A percentile compares a stretch with the other conserved stretches of the same genome.
Conservation (phyloP, 2,329 filamentous ascomycete species). For the Claviceps fusiformis region DNA sequence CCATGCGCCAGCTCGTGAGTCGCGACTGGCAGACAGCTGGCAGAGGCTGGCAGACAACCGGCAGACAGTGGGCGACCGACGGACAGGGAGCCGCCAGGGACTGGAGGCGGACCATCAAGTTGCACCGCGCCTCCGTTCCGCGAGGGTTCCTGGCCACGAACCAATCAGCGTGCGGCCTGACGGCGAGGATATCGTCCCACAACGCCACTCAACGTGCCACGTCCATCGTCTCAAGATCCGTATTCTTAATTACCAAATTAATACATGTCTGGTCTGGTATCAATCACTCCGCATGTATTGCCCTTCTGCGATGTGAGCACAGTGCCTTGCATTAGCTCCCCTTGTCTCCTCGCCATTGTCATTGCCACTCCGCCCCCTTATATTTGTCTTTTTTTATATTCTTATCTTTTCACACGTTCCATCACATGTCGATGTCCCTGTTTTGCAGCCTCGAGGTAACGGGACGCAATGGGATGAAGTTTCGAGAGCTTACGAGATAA, state of each 20-base stretch:
- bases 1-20: background rate
- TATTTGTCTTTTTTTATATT: background rate
- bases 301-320: background rate
- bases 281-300: background rate
- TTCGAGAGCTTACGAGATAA: background rate
- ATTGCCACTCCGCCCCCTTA: background rate
- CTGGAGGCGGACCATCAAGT: conserved; percentile 6
- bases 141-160: background rate
- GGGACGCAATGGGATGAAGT: background rate
- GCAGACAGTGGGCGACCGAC: background rate
- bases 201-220: background rate
- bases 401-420: no score
- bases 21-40: no score
- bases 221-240: no score
- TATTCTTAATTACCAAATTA: no score
- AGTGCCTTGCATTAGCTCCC: background rate
- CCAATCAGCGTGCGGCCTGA: background rate
- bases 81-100: no score
- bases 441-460: no score
- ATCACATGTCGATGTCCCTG: no score
- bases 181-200: background rate
- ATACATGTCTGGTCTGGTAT: no score
- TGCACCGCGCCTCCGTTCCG: conserved; percentile 17
- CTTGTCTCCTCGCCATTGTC: background rate
- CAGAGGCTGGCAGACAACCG: background rate